Evolutionary conservation across 352 stramenopile species (phyloP).

Genomic region (Globisporangium carolinianum): DNA sequence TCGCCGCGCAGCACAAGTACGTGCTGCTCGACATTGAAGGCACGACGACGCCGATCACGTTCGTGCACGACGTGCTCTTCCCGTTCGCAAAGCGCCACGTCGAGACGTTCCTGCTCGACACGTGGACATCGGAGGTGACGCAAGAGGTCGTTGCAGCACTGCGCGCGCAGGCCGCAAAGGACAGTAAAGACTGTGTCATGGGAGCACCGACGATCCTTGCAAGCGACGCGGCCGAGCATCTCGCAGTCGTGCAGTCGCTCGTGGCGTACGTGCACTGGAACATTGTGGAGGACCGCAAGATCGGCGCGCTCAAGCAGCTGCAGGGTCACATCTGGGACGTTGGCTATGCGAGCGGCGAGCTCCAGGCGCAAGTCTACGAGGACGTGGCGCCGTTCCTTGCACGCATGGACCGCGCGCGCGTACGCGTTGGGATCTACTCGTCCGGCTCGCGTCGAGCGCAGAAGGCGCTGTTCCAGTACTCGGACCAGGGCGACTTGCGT

Average conservation of each 20-base stretch:
- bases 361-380: constrained; percentile 88
- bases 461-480: constrained; percentile 83
- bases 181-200: constrained; percentile 22
- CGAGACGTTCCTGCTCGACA: constrained; percentile 45
- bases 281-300: constrained; percentile 74
- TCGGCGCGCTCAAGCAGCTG: constrained; percentile 83
- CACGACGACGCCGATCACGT: constrained; percentile 94
- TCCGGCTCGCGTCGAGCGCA: constrained; percentile 88
- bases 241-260: constrained; percentile 27
- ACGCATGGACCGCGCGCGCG: constrained; percentile 59
- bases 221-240: constrained; percentile 10
- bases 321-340: constrained; percentile 89
- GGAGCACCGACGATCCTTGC: constrained; percentile 20
- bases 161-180: constrained; percentile 32
- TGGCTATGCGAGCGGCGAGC: constrained; percentile 79
- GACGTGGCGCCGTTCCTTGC: constrained; percentile 86
- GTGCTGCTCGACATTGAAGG: constrained; percentile 96
- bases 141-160: constrained; percentile 41
- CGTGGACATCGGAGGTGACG: constrained; percentile 46
- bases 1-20: constrained; percentile 85
- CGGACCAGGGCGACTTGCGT: constrained; percentile 73
- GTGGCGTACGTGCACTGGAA: constrained; percentile 67
- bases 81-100: constrained; percentile 78
- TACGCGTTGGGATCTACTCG: constrained; percentile 92
- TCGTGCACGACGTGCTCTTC: constrained; percentile 94